Percentiles rank a stretch among this genome's conserved stretches.
Conservation (phyloP, 2,329 filamentous ascomycete species). For the Tolypocladium inflatum region DNA sequence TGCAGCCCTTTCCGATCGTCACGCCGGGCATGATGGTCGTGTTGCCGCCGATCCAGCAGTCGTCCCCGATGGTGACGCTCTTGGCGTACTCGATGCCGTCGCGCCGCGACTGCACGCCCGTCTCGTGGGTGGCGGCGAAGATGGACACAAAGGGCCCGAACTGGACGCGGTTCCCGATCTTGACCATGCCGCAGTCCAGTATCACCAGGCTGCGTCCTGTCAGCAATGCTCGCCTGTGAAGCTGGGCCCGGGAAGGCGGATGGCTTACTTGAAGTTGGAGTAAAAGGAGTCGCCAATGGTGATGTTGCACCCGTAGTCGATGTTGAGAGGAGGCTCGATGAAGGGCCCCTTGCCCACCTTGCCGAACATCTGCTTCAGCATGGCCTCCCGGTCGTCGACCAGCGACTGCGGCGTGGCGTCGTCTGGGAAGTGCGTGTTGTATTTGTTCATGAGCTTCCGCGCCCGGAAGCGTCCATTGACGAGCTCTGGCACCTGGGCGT, state of each 20-base stretch:
- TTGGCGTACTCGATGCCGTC: slow-evolving; percentile 37
- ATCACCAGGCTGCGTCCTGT: slow-evolving; percentile 40
- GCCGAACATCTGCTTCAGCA: slow-evolving; percentile 41
- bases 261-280: slow-evolving; percentile 34
- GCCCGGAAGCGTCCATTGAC: slow-evolving; percentile 41
- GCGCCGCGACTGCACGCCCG: slow-evolving; percentile 44
- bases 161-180: slow-evolving; percentile 60
- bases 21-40: slow-evolving; percentile 41
- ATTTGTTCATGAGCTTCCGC: slow-evolving; percentile 45
- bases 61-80: slow-evolving; percentile 37
- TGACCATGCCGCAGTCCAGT: slow-evolving; percentile 63
- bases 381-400: slow-evolving; percentile 27
- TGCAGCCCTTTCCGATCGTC: slow-evolving; percentile 41
- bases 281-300: slow-evolving; percentile 54
- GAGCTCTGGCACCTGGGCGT: slow-evolving; percentile 38
- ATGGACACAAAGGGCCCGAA: slow-evolving; percentile 65
- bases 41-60: slow-evolving; percentile 46
- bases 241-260: neutral
- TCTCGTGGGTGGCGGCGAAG: slow-evolving; percentile 62
- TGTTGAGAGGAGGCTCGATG: slow-evolving; percentile 51
- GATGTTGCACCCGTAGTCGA: slow-evolving; percentile 61
- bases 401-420: slow-evolving; percentile 31
- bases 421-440: slow-evolving; percentile 46
- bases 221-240: neutral
- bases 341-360: slow-evolving; percentile 40